Base-by-base conservation (phyloP, 2,329 filamentous ascomycete genomes). In the Colletotrichum graminicola region DNA sequence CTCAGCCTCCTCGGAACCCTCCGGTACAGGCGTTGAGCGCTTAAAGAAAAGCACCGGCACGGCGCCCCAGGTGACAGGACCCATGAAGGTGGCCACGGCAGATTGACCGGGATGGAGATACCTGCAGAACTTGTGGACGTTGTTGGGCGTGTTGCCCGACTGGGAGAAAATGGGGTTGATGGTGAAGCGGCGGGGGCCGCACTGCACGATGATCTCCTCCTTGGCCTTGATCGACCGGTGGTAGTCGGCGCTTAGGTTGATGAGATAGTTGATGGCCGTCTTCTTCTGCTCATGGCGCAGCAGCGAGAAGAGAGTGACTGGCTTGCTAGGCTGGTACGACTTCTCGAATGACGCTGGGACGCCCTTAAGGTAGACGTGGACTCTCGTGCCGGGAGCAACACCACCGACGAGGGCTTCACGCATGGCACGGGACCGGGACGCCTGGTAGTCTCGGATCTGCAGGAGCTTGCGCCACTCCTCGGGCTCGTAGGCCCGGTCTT, bases 61-160 rank as follows among this genome's bases (percentile, higher is more conserved):
- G 21, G 94, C 90, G 36, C 96, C 96, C 95, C 96, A 99, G 2
- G 92, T 96, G 10, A 98, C 84, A 1, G 96, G 96, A 0, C 93
- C 96, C 76, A 95, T 92, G 81, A 98, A 97, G 14, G 92, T 93
- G 10, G 95, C 96, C 32, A 98, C 92, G 4, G 93, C 93, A 11
- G 93, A 95, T 76, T 94, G 92, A 5, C 96, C 96, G 0, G 96
- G 95, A 80, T 98, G 94, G 7, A 98, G 84, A 84, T 90, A 99
- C 39, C 95, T 92, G 81, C 94, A 93, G 82, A 94, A 98, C 81
- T 99, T 99, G 88, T 98, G 95, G 18, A 99, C 95, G 78, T 99
- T 92, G 83, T 98, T 98, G 59, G 94, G 93, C 0, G 95, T 98
- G 78, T 92, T 94, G 67, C 95, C 95, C n/a, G 89, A 87, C 78